Base-by-base conservation (phyloP, 495 filamentous ascomycete genomes). In the Daldinia grandis region DNA sequence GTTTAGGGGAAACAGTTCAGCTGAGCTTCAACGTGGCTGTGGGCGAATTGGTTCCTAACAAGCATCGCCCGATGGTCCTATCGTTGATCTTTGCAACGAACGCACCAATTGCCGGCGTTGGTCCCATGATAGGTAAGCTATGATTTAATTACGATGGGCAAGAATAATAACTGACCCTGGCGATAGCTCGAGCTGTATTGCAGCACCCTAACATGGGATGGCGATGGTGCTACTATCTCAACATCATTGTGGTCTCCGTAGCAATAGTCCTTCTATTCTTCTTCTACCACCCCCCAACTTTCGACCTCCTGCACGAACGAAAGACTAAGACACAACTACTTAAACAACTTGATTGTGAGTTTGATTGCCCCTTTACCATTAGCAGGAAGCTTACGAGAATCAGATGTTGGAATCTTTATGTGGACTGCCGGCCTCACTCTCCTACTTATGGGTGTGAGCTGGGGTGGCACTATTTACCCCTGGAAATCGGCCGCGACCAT, bases 401-500 rank as follows among this genome's bases (percentile, higher is more conserved):
- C 17, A 75, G 73, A 79, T 67, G 58, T 80, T 54, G 77, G 76
- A 19, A 67, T 74, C 12, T 75, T 77, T 57, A 67, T 77, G 56
- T 86, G 79, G 69, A 77, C 78, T 21, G 76, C 73, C 28, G 83
- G 84, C 17, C 69, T 85, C 2, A 71, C 81, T 28, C 73, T 86
- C 30, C 74, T 87, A 28, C 73, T 85, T 5, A 75, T 85, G 27
- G 85, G 84, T 28, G 76, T 88, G 24, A 78, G 80, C 44, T 86
- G 84, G 82, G 85, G 84, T 25, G 84, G 84, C 4, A 71, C 69
- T 14, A 72, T 76, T 0, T 86, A 87, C 74, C 76, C 83, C 0
- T 86, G 84, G 85, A 76, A 77, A 33, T 82, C 80, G n/a, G 79
- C 78, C 8, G 78, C 83, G 35, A 81, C 82, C 21, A 75, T 87